Conservation (phyloP, 768 basidiomycete species). For the Boletus pseudopeckii region DNA sequence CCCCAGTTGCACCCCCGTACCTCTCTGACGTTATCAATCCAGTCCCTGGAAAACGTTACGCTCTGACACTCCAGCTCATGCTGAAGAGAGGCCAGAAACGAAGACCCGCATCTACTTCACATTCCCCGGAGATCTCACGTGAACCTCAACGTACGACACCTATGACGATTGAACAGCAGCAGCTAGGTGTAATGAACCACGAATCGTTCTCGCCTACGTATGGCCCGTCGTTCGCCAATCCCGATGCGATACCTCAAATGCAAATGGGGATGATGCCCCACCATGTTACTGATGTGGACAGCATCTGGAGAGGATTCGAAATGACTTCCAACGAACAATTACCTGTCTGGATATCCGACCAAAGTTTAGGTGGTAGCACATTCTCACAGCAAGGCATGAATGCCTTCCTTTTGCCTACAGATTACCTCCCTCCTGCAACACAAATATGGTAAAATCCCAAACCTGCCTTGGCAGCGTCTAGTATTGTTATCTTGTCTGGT, state of each 20-base stretch:
- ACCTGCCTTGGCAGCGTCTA: constrained; percentile 4
- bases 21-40: constrained; percentile 9
- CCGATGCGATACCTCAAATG: constrained; percentile 32
- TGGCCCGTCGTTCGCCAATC: constrained; percentile 39
- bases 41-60: constrained; percentile 95
- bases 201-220: constrained; percentile 60
- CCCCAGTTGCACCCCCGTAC: neutral
- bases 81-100: constrained; percentile 72
- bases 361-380: constrained; percentile 69
- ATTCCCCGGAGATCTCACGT: constrained; percentile 58
- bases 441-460: constrained; percentile 63
- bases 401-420: constrained; percentile 73
- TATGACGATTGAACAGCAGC: constrained; percentile 46
- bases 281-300: constrained; percentile 44
- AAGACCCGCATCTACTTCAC: constrained; percentile 49
- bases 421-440: constrained; percentile 66
- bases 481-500: constrained; percentile 16
- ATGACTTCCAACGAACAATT: constrained; percentile 68
- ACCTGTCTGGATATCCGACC: constrained; percentile 85
- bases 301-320: constrained; percentile 76
- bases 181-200: constrained; percentile 34
- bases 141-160: constrained; percentile 49
- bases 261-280: constrained; percentile 29
- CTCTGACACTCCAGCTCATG: constrained; percentile 86
- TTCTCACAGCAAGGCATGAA: constrained; percentile 84